phyloP scores from a whole-genome alignment of 179 eudicot species.

The Nepenthes alata region DNA sequence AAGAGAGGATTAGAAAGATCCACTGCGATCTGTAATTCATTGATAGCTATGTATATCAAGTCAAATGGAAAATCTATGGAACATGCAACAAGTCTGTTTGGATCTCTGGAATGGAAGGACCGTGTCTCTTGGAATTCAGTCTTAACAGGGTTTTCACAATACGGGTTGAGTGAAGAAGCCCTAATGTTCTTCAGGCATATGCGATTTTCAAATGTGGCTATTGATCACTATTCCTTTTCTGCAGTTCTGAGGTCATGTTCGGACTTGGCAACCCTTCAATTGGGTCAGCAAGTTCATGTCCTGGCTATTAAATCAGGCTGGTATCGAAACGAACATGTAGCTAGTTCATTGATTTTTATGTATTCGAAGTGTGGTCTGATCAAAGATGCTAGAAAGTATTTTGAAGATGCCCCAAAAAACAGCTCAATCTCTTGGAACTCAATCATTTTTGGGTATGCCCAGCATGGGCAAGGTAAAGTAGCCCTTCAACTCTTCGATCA shows the following conservation, averaged over 20 bases:
- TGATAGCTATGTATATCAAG: conserved; percentile 69
- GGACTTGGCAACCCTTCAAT: conserved; percentile 56
- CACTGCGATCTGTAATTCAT: conserved; percentile 49
- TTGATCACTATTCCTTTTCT: conserved; percentile 70
- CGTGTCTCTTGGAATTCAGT: conserved; percentile 79
- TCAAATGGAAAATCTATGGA: conserved; percentile 27
- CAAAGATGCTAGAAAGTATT: conserved; percentile 55
- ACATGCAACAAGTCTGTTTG: conserved; percentile 57
- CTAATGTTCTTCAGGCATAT: conserved; percentile 46
- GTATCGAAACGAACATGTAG: conserved; percentile 52
- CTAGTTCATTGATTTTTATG: conserved; percentile 63
- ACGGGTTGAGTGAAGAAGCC: conserved; percentile 56
- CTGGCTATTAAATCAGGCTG: conserved; percentile 50
- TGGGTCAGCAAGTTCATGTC: conserved; percentile 65
- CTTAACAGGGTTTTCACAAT: conserved; percentile 64
- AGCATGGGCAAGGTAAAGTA: conserved; percentile 60
- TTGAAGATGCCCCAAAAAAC: conserved; percentile 48
- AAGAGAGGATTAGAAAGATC: conserved; percentile 57
- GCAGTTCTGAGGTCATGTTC: conserved; percentile 71
- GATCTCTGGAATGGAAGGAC: conserved; percentile 40
- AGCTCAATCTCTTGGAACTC: conserved; percentile 80
- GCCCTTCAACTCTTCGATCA: conserved; percentile 53
- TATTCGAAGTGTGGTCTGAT: conserved; percentile 80
- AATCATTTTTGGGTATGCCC: conserved; percentile 72
- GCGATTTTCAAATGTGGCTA: conserved; percentile 29